Evolutionary conservation across 2,329 filamentous ascomycete genomes (phyloP), one percentile per base, ranked within the genome.

Genomic region (Pseudogymnoascus sp.): DNA sequence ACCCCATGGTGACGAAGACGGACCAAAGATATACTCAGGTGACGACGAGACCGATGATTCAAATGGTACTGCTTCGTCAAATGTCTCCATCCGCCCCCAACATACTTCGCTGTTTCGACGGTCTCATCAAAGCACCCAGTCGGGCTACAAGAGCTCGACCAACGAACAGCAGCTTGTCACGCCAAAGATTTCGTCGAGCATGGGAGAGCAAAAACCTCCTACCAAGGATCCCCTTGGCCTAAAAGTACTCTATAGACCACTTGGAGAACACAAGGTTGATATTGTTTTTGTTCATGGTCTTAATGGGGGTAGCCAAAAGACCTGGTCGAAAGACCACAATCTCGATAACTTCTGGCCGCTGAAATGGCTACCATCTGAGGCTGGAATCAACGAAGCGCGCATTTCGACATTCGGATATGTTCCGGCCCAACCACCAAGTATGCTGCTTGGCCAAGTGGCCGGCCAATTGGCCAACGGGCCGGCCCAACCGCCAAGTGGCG

Each of bases 251-350:
- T 31, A 57, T 57, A 28, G 7, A 31, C 50, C 50, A 10, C 26
- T 13, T 28, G 31, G 50, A 28, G 50, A 35, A 17, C n/a, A 53
- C 47, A 26, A 53, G 13, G 31, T 68, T 15, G 69, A 71, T 42
- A 64, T 70, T 23, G 68, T 78, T n/a, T 78, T 78, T 62, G 69
- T 78, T 7, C 76, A 78, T 64, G 76, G 77, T 0, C 71, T 78
- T 2, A 73, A 72, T 4, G 76, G 76, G 13, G 71, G 72, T 1
- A 75, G 72, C 35, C 64, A 69, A 17, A 74, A 71, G 64, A 75
- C 76, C 47, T 78, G 76, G 76, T 68, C 65, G 8, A 71, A 71
- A 59, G 65, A 65, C 1, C 17, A 62, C 4, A 66, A 74, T 7
- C 64, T 63, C 1, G 15, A 61, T 2, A 68, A 70, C 21, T 77